phyloP scores from a whole-genome alignment of 1,139 yeast genomes.

The Kodamaea derodonti region DNA sequence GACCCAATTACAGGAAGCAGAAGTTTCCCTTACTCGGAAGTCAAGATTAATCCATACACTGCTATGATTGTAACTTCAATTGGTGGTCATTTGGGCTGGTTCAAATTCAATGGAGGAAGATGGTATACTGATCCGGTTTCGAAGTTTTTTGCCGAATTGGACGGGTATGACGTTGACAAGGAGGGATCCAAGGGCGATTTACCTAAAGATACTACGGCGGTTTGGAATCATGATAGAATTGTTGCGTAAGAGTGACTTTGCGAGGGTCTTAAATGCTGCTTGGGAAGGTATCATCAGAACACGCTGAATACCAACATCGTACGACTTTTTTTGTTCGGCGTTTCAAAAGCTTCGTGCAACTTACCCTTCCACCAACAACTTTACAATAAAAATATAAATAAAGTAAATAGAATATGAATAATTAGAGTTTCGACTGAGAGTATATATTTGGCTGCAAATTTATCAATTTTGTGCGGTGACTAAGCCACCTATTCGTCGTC shows the following conservation, averaged over 20 bases:
- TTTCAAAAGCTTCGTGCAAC: too few species aligned
- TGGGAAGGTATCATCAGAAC: too few species aligned
- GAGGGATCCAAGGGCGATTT: constrained; percentile 15
- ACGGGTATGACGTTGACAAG: constrained; percentile 21
- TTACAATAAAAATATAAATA: too few species aligned
- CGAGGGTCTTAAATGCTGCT: too few species aligned
- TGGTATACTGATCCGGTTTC: constrained; percentile 50
- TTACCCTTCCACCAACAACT: too few species aligned
- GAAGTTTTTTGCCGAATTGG: constrained; percentile 31
- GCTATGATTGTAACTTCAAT: constrained; percentile 62
- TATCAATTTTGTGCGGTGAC: too few species aligned
- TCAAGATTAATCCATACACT: constrained; percentile 63
- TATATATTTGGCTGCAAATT: too few species aligned
- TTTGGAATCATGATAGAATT: constrained; percentile 33
- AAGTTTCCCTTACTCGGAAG: constrained; percentile 58
- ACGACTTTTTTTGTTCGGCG: too few species aligned
- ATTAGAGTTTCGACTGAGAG: too few species aligned
- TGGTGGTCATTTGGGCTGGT: constrained; percentile 85
- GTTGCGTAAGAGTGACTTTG: constrained; percentile 8
- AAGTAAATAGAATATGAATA: too few species aligned
- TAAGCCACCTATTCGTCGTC: too few species aligned
- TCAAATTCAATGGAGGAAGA: constrained; percentile 43
- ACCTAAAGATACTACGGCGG: constrained; percentile 25
- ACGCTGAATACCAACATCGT: too few species aligned
- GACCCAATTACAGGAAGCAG: constrained; percentile 57